Conservation (phyloP, 805 yeast species). For the Starmerella riodocensis region DNA sequence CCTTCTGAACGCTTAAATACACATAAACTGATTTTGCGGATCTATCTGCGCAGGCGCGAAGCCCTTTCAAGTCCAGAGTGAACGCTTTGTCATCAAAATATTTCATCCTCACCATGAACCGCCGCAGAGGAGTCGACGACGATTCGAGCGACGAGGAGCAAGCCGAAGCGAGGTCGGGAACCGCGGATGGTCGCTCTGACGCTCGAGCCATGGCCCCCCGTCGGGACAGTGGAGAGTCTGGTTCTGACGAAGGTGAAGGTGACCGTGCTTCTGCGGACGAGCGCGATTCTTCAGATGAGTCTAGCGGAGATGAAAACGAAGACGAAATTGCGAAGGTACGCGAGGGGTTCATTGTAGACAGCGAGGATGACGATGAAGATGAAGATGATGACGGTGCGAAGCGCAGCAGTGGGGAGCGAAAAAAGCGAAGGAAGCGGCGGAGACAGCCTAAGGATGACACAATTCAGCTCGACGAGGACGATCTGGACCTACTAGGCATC, state of each 20-base stretch:
- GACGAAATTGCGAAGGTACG: constrained; percentile 73
- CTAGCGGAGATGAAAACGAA: constrained; percentile 57
- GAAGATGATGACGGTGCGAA: constrained; percentile 13
- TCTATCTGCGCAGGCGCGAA: too few relatives aligned
- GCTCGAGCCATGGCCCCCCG: background rate
- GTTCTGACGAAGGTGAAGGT: constrained; percentile 30
- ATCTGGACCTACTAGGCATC: constrained; percentile 62
- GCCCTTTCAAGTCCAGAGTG: too few relatives aligned
- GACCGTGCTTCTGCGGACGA: constrained; percentile 53
- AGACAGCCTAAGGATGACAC: constrained; percentile 14
- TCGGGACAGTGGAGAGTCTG: constrained; percentile 32
- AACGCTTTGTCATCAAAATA: background rate
- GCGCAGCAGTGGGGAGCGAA: constrained; percentile 15
- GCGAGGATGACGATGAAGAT: constrained; percentile 57
- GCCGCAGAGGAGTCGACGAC: constrained; percentile 19
- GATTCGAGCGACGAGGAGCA: constrained; percentile 21
- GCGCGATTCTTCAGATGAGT: constrained; percentile 58
- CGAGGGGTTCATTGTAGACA: constrained; percentile 90
- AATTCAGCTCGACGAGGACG: constrained; percentile 76
- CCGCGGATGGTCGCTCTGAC: background rate
- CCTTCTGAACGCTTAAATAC: too few relatives aligned
- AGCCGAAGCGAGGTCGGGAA: background rate
- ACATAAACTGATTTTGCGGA: too few relatives aligned
- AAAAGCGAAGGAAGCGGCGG: constrained; percentile 17
- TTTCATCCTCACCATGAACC: constrained; percentile 14